Evolutionary conservation across 192 early-diverging fungal species (phyloP), one percentile per base, ranked within the genome.

Genomic region (Coemansia sp.): DNA sequence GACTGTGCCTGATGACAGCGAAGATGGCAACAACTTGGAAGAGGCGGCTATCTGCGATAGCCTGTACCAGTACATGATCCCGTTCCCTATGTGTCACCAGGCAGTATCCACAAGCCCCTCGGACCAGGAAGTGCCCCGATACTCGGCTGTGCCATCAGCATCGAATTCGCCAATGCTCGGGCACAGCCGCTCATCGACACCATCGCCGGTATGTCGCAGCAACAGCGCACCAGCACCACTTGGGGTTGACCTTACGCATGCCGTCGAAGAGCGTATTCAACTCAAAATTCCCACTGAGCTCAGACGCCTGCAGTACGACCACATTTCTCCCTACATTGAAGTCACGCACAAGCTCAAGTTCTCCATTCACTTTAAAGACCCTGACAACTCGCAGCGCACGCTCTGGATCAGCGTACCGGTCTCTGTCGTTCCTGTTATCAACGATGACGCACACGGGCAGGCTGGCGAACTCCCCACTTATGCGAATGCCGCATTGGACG

Each of bases 341-440:
- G 72, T 84, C 39, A 79, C 76, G 5, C 81, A 84, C 70, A 84
- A 79, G 62, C 73, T 84, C 50, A 84, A 84, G 57, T 79, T 76
- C 58, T 75, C 76, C 9, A 79, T 84, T 27, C 64, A 74, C 53
- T 84, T 84, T 72, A 66, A 67, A 62, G 81, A 79, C 38, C 76
- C 76, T 13, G 74, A 73, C 6, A 53, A 73, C 22, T 60, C 38
- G 29, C 60, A 71, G 41, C 81, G 74, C 64, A 84, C 74, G 18
- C 69, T 84, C 57, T 84, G 81, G 81, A 65, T 84, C 61, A 84
- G 77, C 62, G 81, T 79, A 43, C 77, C 81, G 4, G 64, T 84
- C 18, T 84, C 81, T 9, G 65, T 84, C 18, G 77, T 84, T 13
- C 81, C 81, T 5, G 60, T 65, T 6, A 78, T 83, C n/a, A 53